Base-by-base conservation (phyloP, 805 yeast genomes). In the Starmerella gropengiesseri region DNA sequence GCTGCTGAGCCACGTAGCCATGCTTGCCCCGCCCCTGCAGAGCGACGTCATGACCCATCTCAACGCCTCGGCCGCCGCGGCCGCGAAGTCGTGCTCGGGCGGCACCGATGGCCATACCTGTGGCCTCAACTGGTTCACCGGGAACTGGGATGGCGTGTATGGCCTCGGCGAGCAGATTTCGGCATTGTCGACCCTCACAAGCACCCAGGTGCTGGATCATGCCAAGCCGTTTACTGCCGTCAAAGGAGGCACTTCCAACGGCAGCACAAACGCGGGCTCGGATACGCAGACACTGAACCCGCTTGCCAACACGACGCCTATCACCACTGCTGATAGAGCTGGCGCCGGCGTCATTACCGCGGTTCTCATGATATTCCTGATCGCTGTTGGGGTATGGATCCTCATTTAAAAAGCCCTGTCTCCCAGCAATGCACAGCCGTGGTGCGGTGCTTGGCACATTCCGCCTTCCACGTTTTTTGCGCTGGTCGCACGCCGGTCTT, bases 281-380 rank as follows among this genome's bases (percentile, higher is more conserved):
- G 52, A 49, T 9, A 31, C 45, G 29, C 35, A 44, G 37, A 16
- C 31, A 19, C 31, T 40, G 26, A 49, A 43, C 31, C 48, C 53
- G 25, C 44, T 55, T 5, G 48, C 46, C 7, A 58, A 58, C 37
- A 40, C 44, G 7, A 45, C 53, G 18, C 63, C 59, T 1, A 74
- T 86, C 32, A 65, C 75, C 1, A 60, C 66, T 0, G 75, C 73
- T 46, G 95, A 84, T 57, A 73, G 70, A 54, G 95, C 85, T 2
- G 97, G 97, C 38, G 95, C 96, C 1, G 94, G 93, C 37, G 66
- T 87, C 18, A 60, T 84, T 32, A 89, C 98, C 0, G 93, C 87
- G 0, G 60, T 84, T 5, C 77, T 81, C 1, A 60, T 84, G 49
- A 73, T 74, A 2, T 58, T 69, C 3, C 54, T 85, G 19, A 58